These are phyloP conservation scores for Penicillium salamii DNA, from an alignment of 495 filamentous ascomycete genomes.

Conservation along the genomic window DNA sequence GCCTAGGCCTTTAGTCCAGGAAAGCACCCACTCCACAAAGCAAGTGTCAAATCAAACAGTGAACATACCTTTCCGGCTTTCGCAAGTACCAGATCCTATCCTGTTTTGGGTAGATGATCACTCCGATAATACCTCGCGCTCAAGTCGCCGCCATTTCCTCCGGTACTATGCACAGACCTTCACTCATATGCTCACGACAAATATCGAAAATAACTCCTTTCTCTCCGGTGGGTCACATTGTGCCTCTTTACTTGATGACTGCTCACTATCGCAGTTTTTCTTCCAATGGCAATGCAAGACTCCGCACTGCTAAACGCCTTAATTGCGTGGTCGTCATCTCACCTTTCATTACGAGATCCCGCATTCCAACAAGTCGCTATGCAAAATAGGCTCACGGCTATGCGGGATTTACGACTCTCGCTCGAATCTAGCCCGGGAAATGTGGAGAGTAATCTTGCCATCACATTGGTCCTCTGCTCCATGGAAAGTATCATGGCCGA, in stretches of 20 bases:
- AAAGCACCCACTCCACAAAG: background rate
- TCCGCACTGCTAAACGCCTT: constrained; percentile 9
- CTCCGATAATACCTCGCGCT: constrained; percentile 8
- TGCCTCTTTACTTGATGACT: too few species aligned
- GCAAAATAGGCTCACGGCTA: constrained; percentile 8
- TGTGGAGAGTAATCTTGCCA: constrained; percentile 12
- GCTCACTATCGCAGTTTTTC: background rate
- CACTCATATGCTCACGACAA: constrained; percentile 10
- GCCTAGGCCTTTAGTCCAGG: background rate
- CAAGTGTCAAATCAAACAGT: background rate
- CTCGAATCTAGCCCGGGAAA: constrained; percentile 3
- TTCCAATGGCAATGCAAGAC: constrained; percentile 15
- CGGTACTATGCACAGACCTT: constrained; percentile 16
- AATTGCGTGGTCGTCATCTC: constrained; percentile 14
- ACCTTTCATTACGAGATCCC: constrained; percentile 10
- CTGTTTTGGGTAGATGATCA: constrained; percentile 16
- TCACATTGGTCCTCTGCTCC: constrained; percentile 14
- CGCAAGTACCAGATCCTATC: constrained; percentile 4
- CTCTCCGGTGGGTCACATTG: constrained; percentile 6
- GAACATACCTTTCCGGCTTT: constrained; percentile 5
- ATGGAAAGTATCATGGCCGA: constrained; percentile 16
- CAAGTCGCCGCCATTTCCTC: constrained; percentile 13
- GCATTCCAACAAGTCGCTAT: constrained; percentile 11
- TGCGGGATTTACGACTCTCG: constrained; percentile 5
- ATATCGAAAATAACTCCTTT: constrained; percentile 16